Base-by-base conservation (phyloP, 192 early-diverging fungal species). In the Entomortierella lignicola region DNA sequence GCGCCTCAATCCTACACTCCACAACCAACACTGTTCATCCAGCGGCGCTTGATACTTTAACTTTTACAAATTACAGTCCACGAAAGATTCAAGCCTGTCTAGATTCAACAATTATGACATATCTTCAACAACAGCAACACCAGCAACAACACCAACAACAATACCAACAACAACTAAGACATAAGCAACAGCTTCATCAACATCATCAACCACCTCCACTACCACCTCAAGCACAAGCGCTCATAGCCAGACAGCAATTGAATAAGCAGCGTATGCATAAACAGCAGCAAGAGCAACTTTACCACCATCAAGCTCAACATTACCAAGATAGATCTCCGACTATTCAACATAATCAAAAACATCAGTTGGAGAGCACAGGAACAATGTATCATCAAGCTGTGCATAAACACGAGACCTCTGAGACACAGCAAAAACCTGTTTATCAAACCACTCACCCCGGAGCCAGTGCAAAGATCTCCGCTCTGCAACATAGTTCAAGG, bases 21-120 rank as follows among this genome's bases (percentile, higher is more conserved):
- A 44, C 56, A 34, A 47, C 63, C 21, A 52, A 29, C 60, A 50
- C 58, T 25, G 56, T 53, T 26, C 56, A 66, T 58, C 44, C 57
- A 42, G 32, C 72, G 27, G 31, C 72, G 25, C 48, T 58, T 32
- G 53, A 63, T 34, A 47, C 72, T 34, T 39, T 68, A 32, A 55
- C 59, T 20, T 63, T 77, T 37, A 30, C 72, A 34, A 65, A 67
- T 60, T 77, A 77, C 47, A 77, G 66, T 63, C 72, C 72, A 15
- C 59, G 59, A 27, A 60, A 41, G 10, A 57, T 68, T 34, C 72
- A 63, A 27, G 72, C 54, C 26, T 77, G 65, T 32, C 59, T 68
- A 2, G 60, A 77, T 42, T 62, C 72, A 0, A 77, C 64, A 26
- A 62, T 77, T n/a, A 77, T 68, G 72, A 77, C 65, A 18, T 68